Percentiles rank a stretch among this genome's conserved stretches.
phyloP scores from a whole-genome alignment of 2,329 filamentous ascomycete species.

The Aspergillus ochraceoroseus region DNA sequence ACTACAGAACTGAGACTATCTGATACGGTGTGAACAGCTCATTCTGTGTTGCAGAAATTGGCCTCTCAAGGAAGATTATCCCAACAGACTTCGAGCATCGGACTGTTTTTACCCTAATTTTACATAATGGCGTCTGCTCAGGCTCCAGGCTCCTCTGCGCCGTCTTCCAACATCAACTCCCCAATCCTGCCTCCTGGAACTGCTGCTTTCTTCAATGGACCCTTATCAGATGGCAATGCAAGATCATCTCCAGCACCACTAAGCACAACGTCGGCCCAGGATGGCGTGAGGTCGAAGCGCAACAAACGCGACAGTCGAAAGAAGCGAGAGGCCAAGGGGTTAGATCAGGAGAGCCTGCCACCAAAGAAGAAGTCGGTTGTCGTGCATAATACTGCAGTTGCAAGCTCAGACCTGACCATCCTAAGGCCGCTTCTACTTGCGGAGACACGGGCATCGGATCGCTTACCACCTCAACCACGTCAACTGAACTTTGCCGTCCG shows the following conservation, averaged over 20 bases:
- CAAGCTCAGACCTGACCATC: slow-evolving; percentile 39
- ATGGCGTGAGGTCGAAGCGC: slow-evolving; percentile 35
- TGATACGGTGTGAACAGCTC: no score
- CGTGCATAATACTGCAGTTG: slow-evolving; percentile 31
- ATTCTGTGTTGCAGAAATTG: no score
- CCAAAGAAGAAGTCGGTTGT: slow-evolving; percentile 35
- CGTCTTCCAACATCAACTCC: slow-evolving; percentile 38
- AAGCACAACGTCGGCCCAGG: slow-evolving; percentile 28
- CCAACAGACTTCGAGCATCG: no score
- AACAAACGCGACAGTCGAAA: slow-evolving; percentile 44
- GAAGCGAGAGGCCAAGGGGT: slow-evolving; percentile 42
- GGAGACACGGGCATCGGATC: slow-evolving; percentile 38
- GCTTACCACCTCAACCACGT: slow-evolving; percentile 37
- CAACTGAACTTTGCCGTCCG: slow-evolving; percentile 38
- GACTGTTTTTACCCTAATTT: no score
- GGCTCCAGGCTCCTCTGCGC: slow-evolving; percentile 32
- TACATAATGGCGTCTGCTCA: slow-evolving; percentile 32
- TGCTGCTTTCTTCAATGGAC: slow-evolving; percentile 28
- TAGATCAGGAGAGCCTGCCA: slow-evolving; percentile 35
- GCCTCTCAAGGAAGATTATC: no score
- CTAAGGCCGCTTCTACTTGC: slow-evolving; percentile 39
- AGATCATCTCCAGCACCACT: slow-evolving; percentile 35
- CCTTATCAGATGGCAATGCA: slow-evolving; percentile 29
- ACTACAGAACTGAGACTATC: no score
- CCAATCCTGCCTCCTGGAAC: slow-evolving; percentile 28